Evolutionary conservation across 2,329 filamentous ascomycete genomes (phyloP), one percentile per base, ranked within the genome.

Genomic region (Neofusicoccum cordaticola): DNA sequence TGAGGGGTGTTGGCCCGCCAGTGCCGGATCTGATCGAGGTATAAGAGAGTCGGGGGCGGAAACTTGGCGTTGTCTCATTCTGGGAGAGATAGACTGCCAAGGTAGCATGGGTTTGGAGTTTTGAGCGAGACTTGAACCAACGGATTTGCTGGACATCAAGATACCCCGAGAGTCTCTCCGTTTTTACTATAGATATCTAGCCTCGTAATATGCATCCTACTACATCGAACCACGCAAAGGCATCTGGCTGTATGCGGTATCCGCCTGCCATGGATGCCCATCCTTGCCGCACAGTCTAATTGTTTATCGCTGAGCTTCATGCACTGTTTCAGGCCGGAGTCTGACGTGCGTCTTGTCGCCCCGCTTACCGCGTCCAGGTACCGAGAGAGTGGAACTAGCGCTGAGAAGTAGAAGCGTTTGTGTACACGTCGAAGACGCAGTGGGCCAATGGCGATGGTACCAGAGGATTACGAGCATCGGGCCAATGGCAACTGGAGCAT

Each of bases 1-100:
- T 99, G 62, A 84, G 95, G 67, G 95, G 95, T 0, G 89, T 97
- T 61, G 92, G 92, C 0, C 86, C 89, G n/a, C 86, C 91, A 63
- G 79, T 85, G 61, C 88, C 88, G 19, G 88, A 92, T 76, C 77
- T 93, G 70, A 90, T 93, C 67, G 84, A 89, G 67, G 66, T 80
- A 34, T 64, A 58, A 51, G 15, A 34, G 8, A 15, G 31, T 31
- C 19, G 27, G 31, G 41, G 56, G n/a, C 42, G 31, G 39, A 27
- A 37, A 15, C 41, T 47, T 47, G 41, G 56, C 42, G 11, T 58
- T 58, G 39, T 31, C 39, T 42, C 8, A 13, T 44, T 42, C 22
- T 31, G 52, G 52, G 6, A 3, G 27, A 34, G 31, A 22, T 19
- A 27, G 31, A 37, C n/a, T 15, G 41, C 5, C 19, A 35, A 44